Evolutionary conservation across 164 flowering plant species (phyloP), one percentile per base, ranked within the genome.

Genomic region (Magnolia kwangsiensis): DNA sequence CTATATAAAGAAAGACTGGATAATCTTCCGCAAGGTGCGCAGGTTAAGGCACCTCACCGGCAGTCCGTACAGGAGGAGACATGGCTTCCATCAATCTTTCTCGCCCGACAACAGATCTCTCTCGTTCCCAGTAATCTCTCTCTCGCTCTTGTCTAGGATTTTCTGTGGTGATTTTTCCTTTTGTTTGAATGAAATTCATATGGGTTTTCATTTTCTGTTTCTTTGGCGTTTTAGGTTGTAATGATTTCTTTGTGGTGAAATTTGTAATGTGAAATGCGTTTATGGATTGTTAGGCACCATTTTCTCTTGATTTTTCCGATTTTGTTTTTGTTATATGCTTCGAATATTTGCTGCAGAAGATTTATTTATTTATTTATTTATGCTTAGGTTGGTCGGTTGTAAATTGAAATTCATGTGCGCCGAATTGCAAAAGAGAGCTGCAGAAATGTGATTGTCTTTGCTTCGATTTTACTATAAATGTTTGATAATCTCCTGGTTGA

Each of bases 1-100:
- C 13, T 16, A 11, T 55, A 3, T 11, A 16, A 55, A 55, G 19
- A 16, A 55, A 11, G 61, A 55, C 13, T 0, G 61, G 61, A 55
- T 55, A 55, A 55, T 55, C 61, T 55, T 55, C 45, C 45, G 4
- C 61, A 11, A 9, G 0, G 18, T 11, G 61, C 13, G 61, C 13
- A 16, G 61, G 61, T 55, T 11, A 55, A 55, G 61, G 61, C 13
- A 11, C 18, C 18, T 55, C 61, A 16, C 19, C 61, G 13, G 4
- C 16, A 55, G 61, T 16, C 61, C 61, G 18, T 11, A 11, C 61
- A 19, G 51, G 20, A 20, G 67, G 49, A 65, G 45, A 7, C 10
- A 74, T 74, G 76, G 76, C 76, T 67, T 66, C 76, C 31, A n/a
- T 74, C 71, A 74, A 51, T 66, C 63, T 65, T 21, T 66, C 76